A percentile compares a stretch with the other conserved stretches of the same genome.
Conservation (phyloP, 163 green algal genomes). For the Trebouxia gelatinosa region DNA sequence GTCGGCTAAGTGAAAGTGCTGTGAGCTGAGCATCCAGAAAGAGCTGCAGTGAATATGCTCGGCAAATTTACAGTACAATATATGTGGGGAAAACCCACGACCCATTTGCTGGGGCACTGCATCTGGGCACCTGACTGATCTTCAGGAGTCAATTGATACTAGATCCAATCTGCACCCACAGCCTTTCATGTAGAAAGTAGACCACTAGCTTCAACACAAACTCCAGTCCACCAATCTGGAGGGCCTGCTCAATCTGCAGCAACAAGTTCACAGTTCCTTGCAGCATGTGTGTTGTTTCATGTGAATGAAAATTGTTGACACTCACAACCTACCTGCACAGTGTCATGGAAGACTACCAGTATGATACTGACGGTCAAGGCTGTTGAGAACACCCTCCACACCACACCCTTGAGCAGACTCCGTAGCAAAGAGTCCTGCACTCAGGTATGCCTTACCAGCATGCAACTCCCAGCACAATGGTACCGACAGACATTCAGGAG, state of each 20-base stretch:
- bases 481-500: no score
- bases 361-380: conserved; percentile 12
- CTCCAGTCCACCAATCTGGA: conserved; percentile 19
- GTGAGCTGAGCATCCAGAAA: no score
- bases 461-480: neutral
- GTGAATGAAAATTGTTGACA: neutral
- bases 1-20: no score
- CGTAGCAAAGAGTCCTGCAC: conserved; percentile 20
- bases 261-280: no score
- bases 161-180: conserved; percentile 24
- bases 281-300: neutral
- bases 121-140: no score
- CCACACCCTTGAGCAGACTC: conserved; percentile 18
- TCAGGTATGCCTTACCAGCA: neutral
- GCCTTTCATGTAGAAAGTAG: conserved; percentile 24
- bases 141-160: conserved; percentile 13
- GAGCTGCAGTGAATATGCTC: no score
- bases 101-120: no score
- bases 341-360: conserved; percentile 8
- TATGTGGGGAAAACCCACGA: no score
- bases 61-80: neutral
- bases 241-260: conserved; percentile 18
- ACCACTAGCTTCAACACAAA: conserved; percentile 23
- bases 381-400: conserved; percentile 26
- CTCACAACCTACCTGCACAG: conserved; percentile 3